These are phyloP conservation scores for Cryptosporidium parvum DNA, from an alignment of 169 alveolate genomes.

Conservation along the genomic window DNA sequence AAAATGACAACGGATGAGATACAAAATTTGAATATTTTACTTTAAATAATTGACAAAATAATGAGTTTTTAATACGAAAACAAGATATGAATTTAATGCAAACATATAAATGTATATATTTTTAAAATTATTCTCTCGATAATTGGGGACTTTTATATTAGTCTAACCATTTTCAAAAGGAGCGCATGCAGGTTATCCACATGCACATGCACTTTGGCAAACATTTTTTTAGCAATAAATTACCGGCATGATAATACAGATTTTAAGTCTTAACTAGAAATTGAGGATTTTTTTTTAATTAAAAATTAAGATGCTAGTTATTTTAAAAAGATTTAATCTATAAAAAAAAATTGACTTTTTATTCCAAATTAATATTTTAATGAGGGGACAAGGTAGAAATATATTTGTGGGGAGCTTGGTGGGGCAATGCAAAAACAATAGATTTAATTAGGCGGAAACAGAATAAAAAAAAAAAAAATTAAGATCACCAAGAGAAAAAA, in stretches of 20 bases:
- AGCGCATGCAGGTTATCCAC: background rate
- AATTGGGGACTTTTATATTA: background rate
- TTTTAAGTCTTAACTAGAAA: background rate
- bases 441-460: conserved; percentile 14
- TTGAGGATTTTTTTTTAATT: no score
- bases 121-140: no score
- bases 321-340: no score
- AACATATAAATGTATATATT: no score
- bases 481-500: conserved; percentile 11
- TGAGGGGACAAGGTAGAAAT: background rate
- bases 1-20: background rate
- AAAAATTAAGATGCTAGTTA: background rate
- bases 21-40: background rate
- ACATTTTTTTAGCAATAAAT: no score
- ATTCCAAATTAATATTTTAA: conserved; percentile 1
- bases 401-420: conserved; percentile 63
- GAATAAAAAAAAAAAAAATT: background rate
- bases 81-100: no score
- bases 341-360: background rate
- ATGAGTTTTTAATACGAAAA: background rate
- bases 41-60: background rate
- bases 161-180: background rate
- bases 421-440: conserved; percentile 45
- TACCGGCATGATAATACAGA: background rate
- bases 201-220: background rate